Conservation (phyloP, 495 filamentous ascomycete species). For the Penicillium coffeae region DNA sequence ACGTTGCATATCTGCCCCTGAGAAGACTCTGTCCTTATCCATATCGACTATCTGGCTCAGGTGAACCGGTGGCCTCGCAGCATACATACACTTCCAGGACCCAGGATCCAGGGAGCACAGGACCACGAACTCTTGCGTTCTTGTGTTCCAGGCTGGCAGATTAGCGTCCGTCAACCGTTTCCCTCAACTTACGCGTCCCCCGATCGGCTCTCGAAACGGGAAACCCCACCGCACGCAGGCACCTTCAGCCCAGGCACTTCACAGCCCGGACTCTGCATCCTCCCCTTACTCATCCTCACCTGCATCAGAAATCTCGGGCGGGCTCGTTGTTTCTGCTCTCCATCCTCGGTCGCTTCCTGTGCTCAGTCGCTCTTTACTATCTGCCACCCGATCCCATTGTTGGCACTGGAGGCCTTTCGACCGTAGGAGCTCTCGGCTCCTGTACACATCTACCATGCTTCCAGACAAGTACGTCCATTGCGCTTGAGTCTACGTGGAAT, state of each 20-base stretch:
- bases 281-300: constrained; percentile 10
- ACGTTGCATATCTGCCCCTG: background rate
- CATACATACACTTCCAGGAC: no score
- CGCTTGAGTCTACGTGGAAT: background rate
- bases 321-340: constrained; percentile 23
- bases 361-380: constrained; percentile 17
- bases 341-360: constrained; percentile 6
- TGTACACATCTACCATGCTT: constrained; percentile 50
- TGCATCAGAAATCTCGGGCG: constrained; percentile 22
- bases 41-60: no score
- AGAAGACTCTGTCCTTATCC: no score
- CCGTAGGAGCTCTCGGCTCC: constrained; percentile 44
- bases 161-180: background rate
- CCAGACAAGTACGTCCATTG: constrained; percentile 73
- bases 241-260: constrained; percentile 17
- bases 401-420: constrained; percentile 37
- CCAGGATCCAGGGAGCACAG: no score
- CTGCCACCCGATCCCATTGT: constrained; percentile 15
- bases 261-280: constrained; percentile 5
- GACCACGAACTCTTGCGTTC: no score
- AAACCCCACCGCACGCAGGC: constrained; percentile 33
- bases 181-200: constrained; percentile 24
- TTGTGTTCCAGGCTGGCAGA: no score
- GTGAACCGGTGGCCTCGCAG: no score
- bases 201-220: constrained; percentile 30